Percentiles rank a stretch among this genome's conserved stretches.
These are phyloP conservation scores for Pseudogymnoascus sp. DNA, from an alignment of 2,329 filamentous ascomycete genomes.

Conservation along the genomic window DNA sequence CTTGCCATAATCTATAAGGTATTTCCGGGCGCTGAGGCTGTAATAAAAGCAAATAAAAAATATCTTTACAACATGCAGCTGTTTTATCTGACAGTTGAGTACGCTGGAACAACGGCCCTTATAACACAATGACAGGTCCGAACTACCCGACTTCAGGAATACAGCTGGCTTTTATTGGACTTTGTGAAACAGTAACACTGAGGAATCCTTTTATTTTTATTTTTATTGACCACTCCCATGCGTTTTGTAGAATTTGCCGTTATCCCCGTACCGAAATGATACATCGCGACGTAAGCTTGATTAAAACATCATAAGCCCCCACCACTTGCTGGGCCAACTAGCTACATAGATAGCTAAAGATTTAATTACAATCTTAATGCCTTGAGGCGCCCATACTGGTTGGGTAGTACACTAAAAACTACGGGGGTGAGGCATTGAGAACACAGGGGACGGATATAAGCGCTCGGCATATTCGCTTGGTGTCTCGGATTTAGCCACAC, in stretches of 20 bases:
- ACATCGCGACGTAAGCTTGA: neutral
- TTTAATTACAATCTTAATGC: neutral
- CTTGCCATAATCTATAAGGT: conserved; percentile 2
- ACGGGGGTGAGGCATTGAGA: neutral
- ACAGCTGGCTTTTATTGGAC: neutral
- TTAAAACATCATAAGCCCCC: neutral
- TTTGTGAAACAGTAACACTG: neutral
- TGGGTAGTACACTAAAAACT: neutral
- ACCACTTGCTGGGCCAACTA: neutral
- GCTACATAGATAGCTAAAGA: neutral
- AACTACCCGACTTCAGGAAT: neutral
- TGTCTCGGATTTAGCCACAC: neutral
- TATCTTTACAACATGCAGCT: neutral
- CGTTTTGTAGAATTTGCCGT: neutral
- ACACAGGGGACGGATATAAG: neutral
- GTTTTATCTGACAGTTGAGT: neutral
- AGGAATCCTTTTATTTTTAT: neutral
- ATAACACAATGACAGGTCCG: neutral
- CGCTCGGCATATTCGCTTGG: neutral
- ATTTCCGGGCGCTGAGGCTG: neutral
- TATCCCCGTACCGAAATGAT: neutral
- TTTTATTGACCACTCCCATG: neutral
- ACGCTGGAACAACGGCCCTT: neutral
- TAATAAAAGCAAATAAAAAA: neutral
- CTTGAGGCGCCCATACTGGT: neutral